Conservation (phyloP, 2,329 filamentous ascomycete genomes). For the Didymosphaeria variabile region DNA sequence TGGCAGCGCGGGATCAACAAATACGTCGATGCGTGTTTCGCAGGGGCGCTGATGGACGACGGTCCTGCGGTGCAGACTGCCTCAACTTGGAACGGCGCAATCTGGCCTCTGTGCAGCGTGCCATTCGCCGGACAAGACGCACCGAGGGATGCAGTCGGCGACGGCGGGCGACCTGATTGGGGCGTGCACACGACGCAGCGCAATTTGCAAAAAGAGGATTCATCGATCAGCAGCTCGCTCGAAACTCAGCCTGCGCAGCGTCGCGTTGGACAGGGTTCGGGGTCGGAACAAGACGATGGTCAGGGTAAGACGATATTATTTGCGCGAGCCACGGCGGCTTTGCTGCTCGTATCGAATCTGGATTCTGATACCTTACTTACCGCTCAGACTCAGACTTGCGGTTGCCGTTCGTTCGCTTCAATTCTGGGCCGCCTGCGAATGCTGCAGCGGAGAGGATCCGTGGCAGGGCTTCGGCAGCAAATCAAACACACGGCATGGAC, state of each 20-base stretch:
- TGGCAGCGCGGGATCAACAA: slow-evolving; percentile 17
- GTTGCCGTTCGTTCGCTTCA: slow-evolving; percentile 19
- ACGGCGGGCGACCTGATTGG: slow-evolving; percentile 39
- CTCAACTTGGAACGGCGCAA: slow-evolving; percentile 46
- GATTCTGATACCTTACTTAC: slow-evolving; percentile 26
- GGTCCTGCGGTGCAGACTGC: slow-evolving; percentile 50
- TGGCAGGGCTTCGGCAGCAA: slow-evolving; percentile 18
- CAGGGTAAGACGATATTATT: slow-evolving; percentile 46
- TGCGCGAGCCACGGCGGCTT: slow-evolving; percentile 25
- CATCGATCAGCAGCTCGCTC: slow-evolving; percentile 45
- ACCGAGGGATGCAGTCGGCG: slow-evolving; percentile 34
- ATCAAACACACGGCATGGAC: slow-evolving; percentile 43
- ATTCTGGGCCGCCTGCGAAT: slow-evolving; percentile 20
- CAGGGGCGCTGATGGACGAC: slow-evolving; percentile 42
- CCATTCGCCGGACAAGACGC: slow-evolving; percentile 37
- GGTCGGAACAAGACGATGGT: slow-evolving; percentile 45
- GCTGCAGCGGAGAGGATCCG: slow-evolving; percentile 15
- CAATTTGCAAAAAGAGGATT: slow-evolving; percentile 44
- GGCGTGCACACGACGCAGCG: slow-evolving; percentile 38
- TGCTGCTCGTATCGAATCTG: slow-evolving; percentile 44
- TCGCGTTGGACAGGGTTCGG: slow-evolving; percentile 48
- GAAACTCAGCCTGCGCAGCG: slow-evolving; percentile 45
- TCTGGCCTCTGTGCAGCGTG: slow-evolving; percentile 31
- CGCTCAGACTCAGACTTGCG: slow-evolving; percentile 27
- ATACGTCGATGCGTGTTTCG: slow-evolving; percentile 47